These are phyloP conservation scores for Aspergillus quadrilineatus DNA, from an alignment of 2,329 filamentous ascomycete genomes.

Conservation along the genomic window DNA sequence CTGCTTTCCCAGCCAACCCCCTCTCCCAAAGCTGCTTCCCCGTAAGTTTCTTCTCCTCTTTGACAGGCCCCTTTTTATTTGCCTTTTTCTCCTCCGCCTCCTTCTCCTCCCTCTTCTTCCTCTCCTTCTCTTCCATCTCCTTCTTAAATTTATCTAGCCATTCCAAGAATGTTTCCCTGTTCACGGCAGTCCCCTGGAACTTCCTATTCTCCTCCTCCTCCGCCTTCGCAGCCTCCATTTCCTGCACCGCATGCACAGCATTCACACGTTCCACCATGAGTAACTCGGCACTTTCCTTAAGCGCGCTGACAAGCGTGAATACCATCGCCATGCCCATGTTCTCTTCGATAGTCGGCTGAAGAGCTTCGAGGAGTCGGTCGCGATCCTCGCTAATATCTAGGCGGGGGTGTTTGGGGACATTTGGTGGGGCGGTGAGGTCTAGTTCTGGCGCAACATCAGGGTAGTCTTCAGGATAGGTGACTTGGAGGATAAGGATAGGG, in stretches of 20 bases:
- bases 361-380: slow-evolving; percentile 65
- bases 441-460: slow-evolving; percentile 83
- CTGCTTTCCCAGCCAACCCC: slow-evolving; percentile 65
- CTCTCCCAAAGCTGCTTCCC: slow-evolving; percentile 77
- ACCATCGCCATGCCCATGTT: slow-evolving; percentile 98
- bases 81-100: slow-evolving; percentile 80
- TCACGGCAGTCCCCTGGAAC: slow-evolving; percentile 89
- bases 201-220: slow-evolving; percentile 95
- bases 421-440: slow-evolving; percentile 72
- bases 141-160: slow-evolving; percentile 77
- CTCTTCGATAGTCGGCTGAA: slow-evolving; percentile 78
- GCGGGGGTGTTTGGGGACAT: slow-evolving; percentile 66
- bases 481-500: slow-evolving; percentile 74
- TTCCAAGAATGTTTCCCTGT: slow-evolving; percentile 75
- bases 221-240: slow-evolving; percentile 55
- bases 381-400: slow-evolving; percentile 83
- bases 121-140: slow-evolving; percentile 76
- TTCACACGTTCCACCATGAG: slow-evolving; percentile 73
- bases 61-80: slow-evolving; percentile 71
- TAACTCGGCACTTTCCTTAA: slow-evolving; percentile 89
- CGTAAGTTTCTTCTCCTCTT: slow-evolving; percentile 65
- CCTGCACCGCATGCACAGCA: slow-evolving; percentile 55
- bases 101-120: slow-evolving; percentile 65
- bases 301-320: slow-evolving; percentile 79
- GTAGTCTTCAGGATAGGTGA: slow-evolving; percentile 86